Base-by-base conservation (phyloP, 257 asterid genomes). In the Petrea volubilis region DNA sequence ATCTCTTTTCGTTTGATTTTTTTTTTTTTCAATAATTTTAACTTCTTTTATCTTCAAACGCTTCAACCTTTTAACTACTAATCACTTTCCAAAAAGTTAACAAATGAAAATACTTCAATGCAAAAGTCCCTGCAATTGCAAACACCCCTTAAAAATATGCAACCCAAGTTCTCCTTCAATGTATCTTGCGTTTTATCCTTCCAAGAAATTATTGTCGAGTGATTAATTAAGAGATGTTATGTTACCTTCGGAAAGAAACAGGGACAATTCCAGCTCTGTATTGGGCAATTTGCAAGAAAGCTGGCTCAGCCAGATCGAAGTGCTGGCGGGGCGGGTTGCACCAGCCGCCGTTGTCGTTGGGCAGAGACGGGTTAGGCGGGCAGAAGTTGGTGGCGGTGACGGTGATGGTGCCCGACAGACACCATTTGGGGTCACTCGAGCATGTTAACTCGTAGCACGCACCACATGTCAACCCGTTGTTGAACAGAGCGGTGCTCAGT, bases 271-370 rank as follows among this genome's bases (percentile, higher is more conserved):
- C 96, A 1, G 98, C 97, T 18, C 83, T 43, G 77, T 90, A 93
- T 5, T 86, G 89, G 1, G 89, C 98, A 17, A 93, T 93, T 67
- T 90, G 96, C 81, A 88, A 57, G 89, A 68, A 93, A 60, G 97
- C 96, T 2, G 97, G 97, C 50, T 90, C 79, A 0, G 98, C 98
- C 76, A 93, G 13, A 44, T 93, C 98, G 47, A 93, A 93, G 80
- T 93, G 98, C 21, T 86, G 96, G 5, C 86, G 97, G 3, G 98
- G 98, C 47, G 97, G 93, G 70, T 93, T 93, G 87, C 98, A 93
- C 98, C 98, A 93, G 2, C 98, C 98, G 12, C 98, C 97, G 74
- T 87, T 79, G 71, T 87, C 85, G 43, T 87, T 93, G 0, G 98
- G 81, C 73, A 83, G 50, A 40, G 90, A 79, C 11, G 96, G 96